These are phyloP conservation scores for Sesbania bispinosa DNA, from an alignment of 306 rosid genomes.

Conservation along the genomic window DNA sequence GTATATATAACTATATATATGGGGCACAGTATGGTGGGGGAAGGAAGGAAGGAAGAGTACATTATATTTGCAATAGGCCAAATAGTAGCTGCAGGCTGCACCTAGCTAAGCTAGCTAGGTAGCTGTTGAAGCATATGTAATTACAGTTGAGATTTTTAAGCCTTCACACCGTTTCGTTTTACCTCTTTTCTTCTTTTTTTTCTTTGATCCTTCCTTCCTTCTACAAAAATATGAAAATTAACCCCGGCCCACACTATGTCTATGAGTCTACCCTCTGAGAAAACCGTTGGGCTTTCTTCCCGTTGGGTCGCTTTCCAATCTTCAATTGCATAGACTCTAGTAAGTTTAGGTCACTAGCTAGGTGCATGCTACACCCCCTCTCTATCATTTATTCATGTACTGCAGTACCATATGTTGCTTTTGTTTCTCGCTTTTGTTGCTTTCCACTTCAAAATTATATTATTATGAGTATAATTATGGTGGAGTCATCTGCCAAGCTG, in stretches of 20 bases:
- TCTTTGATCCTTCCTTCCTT: too few relatives aligned
- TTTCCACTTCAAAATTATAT: slow-evolving; percentile 39
- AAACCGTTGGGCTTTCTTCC: slow-evolving; percentile 51
- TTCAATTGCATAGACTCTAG: slow-evolving; percentile 27
- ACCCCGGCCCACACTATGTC: slow-evolving; percentile 65
- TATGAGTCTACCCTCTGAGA: slow-evolving; percentile 39
- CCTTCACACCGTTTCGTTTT: neutral
- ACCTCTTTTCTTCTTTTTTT: neutral
- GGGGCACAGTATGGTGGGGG: slow-evolving; percentile 22
- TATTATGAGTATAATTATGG: slow-evolving; percentile 33
- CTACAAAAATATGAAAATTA: slow-evolving; percentile 17
- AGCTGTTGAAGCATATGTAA: slow-evolving; percentile 36
- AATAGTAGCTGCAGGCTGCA: slow-evolving; percentile 30
- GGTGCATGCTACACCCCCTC: slow-evolving; percentile 13
- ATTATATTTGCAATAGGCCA: slow-evolving; percentile 27
- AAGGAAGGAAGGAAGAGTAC: neutral
- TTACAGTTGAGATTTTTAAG: slow-evolving; percentile 15
- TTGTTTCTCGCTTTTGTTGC: slow-evolving; percentile 32
- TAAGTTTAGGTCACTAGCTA: slow-evolving; percentile 29
- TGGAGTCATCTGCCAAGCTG: slow-evolving; percentile 36
- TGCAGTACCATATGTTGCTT: slow-evolving; percentile 12
- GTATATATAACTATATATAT: slow-evolving; percentile 17
- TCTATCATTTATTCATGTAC: slow-evolving; percentile 37
- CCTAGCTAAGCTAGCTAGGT: slow-evolving; percentile 21
- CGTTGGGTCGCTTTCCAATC: slow-evolving; percentile 57